Evolutionary conservation across 371 early-diverging fungal species (phyloP).

Genomic region (Vairimorpha apis): DNA sequence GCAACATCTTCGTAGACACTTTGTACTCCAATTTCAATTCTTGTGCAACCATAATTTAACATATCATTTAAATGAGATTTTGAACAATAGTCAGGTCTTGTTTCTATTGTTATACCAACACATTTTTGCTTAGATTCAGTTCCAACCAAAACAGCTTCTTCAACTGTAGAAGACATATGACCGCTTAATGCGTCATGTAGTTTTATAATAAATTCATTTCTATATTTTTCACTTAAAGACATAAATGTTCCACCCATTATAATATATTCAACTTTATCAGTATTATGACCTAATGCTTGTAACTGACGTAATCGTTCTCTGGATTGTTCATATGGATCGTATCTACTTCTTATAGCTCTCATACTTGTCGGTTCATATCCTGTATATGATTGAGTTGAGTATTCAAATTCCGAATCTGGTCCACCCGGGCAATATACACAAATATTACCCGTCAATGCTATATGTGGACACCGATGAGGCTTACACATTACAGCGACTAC

Average conservation of each 20-base stretch:
- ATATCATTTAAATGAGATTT: slow-evolving; percentile 92
- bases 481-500: slow-evolving; percentile 99
- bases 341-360: slow-evolving; percentile 96
- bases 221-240: slow-evolving; percentile 85
- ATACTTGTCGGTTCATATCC: slow-evolving; percentile 99
- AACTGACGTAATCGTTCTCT: slow-evolving; percentile 89
- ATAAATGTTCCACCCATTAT: slow-evolving; percentile 99
- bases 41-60: slow-evolving; percentile 96
- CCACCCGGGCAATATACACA: slow-evolving; percentile 98
- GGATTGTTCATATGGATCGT: slow-evolving; percentile 94
- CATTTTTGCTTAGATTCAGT: slow-evolving; percentile 91
- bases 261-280: slow-evolving; percentile 97
- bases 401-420: slow-evolving; percentile 99
- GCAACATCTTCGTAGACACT: slow-evolving; percentile 99
- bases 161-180: slow-evolving; percentile 72
- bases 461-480: slow-evolving; percentile 99
- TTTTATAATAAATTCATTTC: slow-evolving; percentile 88
- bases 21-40: slow-evolving; percentile 97
- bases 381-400: slow-evolving; percentile 98
- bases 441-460: slow-evolving; percentile 98
- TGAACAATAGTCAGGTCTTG: slow-evolving; percentile 95
- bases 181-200: slow-evolving; percentile 94
- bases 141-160: slow-evolving; percentile 80
- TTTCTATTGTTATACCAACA: slow-evolving; percentile 99
- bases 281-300: slow-evolving; percentile 81